A percentile compares a stretch with the other conserved stretches of the same genome.
These are phyloP conservation scores for Suhomyces kilbournensis DNA, from an alignment of 805 yeast species.

Conservation along the genomic window DNA sequence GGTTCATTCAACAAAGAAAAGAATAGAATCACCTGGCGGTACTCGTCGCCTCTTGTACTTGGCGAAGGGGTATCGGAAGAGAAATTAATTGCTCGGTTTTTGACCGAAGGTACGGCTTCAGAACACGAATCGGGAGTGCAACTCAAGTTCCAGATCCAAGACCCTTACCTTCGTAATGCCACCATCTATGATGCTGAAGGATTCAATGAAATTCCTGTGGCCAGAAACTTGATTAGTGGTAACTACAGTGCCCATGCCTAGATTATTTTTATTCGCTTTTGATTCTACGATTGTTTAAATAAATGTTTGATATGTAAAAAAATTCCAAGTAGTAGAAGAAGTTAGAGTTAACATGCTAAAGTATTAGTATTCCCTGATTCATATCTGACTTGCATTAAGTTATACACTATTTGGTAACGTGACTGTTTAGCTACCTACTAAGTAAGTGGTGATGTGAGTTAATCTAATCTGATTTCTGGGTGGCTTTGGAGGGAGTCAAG, in stretches of 20 bases:
- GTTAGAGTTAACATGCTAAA: no score
- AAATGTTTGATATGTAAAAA: background rate
- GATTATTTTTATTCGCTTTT: background rate
- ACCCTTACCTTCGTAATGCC: constrained; percentile 41
- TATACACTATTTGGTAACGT: background rate
- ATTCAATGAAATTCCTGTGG: constrained; percentile 40
- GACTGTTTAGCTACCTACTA: no score
- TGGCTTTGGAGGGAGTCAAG: constrained; percentile 19
- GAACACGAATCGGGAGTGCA: constrained; percentile 76
- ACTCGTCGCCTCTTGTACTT: constrained; percentile 40
- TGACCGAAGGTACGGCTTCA: constrained; percentile 67
- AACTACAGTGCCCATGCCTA: constrained; percentile 42
- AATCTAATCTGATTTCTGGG: constrained; percentile 3
- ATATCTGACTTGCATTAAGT: background rate
- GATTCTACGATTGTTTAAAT: background rate
- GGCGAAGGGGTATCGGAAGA: constrained; percentile 43
- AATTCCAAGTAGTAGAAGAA: no score
- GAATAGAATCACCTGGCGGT: constrained; percentile 85
- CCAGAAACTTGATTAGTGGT: constrained; percentile 49
- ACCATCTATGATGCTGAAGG: constrained; percentile 28
- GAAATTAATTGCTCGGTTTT: constrained; percentile 79
- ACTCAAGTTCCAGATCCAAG: constrained; percentile 55
- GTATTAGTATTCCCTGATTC: no score
- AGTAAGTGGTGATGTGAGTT: no score
- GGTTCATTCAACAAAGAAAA: constrained; percentile 88